phyloP scores from a whole-genome alignment of 306 rosid species.

The Oxytropis ochrocephala region DNA sequence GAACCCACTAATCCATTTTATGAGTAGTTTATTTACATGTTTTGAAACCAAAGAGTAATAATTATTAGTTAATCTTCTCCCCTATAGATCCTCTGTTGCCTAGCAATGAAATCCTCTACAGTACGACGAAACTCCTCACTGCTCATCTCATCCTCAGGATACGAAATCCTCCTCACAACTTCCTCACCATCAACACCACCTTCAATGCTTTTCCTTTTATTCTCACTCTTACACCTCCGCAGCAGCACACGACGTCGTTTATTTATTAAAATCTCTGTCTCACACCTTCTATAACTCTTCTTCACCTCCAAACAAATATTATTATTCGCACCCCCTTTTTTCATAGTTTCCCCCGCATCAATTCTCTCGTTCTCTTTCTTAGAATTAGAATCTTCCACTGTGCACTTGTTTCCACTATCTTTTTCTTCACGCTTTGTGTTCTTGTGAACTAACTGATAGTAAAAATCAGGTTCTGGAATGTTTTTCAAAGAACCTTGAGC shows the following conservation, averaged over 20 bases:
- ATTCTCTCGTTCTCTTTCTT: neutral
- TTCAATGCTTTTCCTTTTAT: constrained; percentile 22
- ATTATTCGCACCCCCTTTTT: constrained; percentile 1
- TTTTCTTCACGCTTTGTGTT: constrained; percentile 13
- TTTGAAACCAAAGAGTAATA: neutral
- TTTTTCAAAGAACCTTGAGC: constrained; percentile 31
- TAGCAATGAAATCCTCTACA: constrained; percentile 79
- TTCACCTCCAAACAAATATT: constrained; percentile 5
- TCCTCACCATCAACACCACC: neutral
- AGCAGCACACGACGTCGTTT: constrained; percentile 29
- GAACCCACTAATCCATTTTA: neutral
- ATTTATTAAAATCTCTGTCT: constrained; percentile 28
- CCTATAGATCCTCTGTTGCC: constrained; percentile 59
- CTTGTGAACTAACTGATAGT: constrained; percentile 42
- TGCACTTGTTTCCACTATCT: no score
- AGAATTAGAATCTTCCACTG: no score
- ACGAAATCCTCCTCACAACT: neutral
- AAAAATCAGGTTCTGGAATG: constrained; percentile 29
- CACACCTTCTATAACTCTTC: constrained; percentile 36
- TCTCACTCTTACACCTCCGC: constrained; percentile 52
- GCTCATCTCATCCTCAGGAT: constrained; percentile 57
- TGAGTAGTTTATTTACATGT: neutral
- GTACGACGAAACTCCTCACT: constrained; percentile 71
- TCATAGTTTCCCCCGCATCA: neutral
- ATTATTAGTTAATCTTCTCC: constrained; percentile 50